Conservation (phyloP, 306 rosid genomes). For the Gastrolobium bilobum region DNA sequence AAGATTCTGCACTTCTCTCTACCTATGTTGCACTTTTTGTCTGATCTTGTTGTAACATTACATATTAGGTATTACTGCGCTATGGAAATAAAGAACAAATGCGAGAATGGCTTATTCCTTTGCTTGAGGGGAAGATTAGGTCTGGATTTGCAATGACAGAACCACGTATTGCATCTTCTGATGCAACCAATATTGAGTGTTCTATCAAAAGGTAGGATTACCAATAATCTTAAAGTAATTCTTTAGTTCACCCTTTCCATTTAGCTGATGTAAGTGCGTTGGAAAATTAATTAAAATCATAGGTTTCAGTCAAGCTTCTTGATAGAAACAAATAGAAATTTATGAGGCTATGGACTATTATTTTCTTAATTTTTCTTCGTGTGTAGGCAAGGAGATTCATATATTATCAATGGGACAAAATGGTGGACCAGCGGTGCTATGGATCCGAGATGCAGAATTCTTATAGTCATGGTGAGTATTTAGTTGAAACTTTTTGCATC, state of each 20-base stretch:
- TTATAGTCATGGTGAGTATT: slow-evolving; percentile 89
- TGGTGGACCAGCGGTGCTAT: slow-evolving; percentile 99
- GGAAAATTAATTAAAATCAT: not conserved
- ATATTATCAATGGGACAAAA: slow-evolving; percentile 84
- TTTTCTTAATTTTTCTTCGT: slow-evolving; percentile 36
- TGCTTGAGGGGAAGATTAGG: slow-evolving; percentile 92
- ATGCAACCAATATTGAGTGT: slow-evolving; percentile 92
- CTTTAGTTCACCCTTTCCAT: slow-evolving; percentile 20
- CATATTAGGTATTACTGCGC: slow-evolving; percentile 83
- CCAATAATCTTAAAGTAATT: slow-evolving; percentile 29
- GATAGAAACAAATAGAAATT: not conserved
- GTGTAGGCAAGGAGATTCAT: slow-evolving; percentile 83
- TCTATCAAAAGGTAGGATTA: slow-evolving; percentile 78
- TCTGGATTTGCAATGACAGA: slow-evolving; percentile 99
- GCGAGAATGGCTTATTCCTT: slow-evolving; percentile 88
- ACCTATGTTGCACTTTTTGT: slow-evolving; percentile 22
- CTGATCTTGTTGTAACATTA: slow-evolving; percentile 43
- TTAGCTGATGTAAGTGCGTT: slow-evolving; percentile 21
- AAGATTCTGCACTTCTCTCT: slow-evolving; percentile 23
- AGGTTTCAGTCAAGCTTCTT: slow-evolving; percentile 42
- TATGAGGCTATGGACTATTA: slow-evolving; percentile 1
- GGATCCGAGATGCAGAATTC: slow-evolving; percentile 97
- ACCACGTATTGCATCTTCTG: slow-evolving; percentile 93
- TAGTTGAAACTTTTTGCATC: slow-evolving; percentile 36
- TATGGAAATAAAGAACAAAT: slow-evolving; percentile 85